Conservation (phyloP, 441 rosid genomes). For the Lepidium campestre region DNA sequence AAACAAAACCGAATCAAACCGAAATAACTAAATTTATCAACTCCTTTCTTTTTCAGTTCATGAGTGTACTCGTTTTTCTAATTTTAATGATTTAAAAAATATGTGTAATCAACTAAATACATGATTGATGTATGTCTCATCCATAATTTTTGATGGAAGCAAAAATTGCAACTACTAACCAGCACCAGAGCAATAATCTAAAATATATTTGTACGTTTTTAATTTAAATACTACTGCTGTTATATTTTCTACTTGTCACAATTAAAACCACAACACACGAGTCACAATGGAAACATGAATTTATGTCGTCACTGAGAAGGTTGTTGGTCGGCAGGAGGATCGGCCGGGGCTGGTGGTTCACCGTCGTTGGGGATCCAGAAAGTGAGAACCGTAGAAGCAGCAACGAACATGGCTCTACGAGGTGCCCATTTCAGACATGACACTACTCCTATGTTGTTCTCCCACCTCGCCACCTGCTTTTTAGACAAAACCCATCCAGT, state of each 20-base stretch:
- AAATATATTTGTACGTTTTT: background rate
- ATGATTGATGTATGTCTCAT: too few species aligned
- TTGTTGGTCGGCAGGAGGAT: constrained; percentile 14
- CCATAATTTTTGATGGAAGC: background rate
- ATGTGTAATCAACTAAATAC: background rate
- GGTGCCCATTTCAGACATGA: constrained; percentile 97
- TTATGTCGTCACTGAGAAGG: constrained; percentile 7
- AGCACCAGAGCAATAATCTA: background rate
- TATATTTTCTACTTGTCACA: background rate
- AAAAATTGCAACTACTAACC: background rate
- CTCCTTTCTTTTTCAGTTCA: too few species aligned
- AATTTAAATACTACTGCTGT: background rate
- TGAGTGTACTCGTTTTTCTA: background rate
- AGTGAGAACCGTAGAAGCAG: constrained; percentile 80
- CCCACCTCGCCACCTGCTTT: constrained; percentile 74
- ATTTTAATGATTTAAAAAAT: background rate
- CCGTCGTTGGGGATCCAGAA: constrained; percentile 78
- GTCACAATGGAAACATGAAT: background rate
- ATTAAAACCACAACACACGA: background rate
- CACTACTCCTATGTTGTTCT: constrained; percentile 70
- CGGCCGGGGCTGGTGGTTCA: constrained; percentile 31
- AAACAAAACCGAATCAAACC: background rate
- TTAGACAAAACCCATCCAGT: background rate
- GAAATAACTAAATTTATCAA: background rate
- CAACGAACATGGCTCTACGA: constrained; percentile 80